These are phyloP conservation scores for Lichtheimia corymbifera DNA, from an alignment of 371 early-diverging fungal genomes.

Conservation along the genomic window DNA sequence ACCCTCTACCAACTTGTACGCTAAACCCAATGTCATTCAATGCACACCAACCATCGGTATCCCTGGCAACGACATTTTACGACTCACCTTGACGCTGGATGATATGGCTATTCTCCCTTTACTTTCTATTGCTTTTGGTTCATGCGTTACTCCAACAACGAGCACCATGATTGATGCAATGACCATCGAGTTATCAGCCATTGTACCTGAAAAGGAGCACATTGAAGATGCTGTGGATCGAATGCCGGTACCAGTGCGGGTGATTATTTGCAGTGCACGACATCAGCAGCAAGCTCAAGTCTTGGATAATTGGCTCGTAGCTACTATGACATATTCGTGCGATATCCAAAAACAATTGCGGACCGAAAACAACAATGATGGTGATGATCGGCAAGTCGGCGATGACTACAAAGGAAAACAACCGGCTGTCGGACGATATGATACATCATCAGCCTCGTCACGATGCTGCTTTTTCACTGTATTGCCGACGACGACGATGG, in stretches of 20 bases:
- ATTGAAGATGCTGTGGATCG: not conserved
- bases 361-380: no score
- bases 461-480: no score
- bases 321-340: not conserved
- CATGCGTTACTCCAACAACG: not conserved
- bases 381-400: no score
- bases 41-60: no score
- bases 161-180: not conserved
- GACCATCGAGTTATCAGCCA: not conserved
- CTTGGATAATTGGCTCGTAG: constrained; percentile 1
- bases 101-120: not conserved
- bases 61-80: not conserved
- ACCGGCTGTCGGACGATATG: no score
- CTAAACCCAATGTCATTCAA: no score
- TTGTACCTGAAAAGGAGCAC: not conserved
- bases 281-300: not conserved
- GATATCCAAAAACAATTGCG: no score
- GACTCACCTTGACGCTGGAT: not conserved
- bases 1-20: no score
- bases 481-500: no score
- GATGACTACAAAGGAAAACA: no score
- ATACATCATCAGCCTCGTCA: no score
- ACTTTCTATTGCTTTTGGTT: not conserved
- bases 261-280: not conserved
- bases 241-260: not conserved